Evolutionary conservation across 2,329 filamentous ascomycete genomes (phyloP).

Genomic region (Hypoxylon sp.): DNA sequence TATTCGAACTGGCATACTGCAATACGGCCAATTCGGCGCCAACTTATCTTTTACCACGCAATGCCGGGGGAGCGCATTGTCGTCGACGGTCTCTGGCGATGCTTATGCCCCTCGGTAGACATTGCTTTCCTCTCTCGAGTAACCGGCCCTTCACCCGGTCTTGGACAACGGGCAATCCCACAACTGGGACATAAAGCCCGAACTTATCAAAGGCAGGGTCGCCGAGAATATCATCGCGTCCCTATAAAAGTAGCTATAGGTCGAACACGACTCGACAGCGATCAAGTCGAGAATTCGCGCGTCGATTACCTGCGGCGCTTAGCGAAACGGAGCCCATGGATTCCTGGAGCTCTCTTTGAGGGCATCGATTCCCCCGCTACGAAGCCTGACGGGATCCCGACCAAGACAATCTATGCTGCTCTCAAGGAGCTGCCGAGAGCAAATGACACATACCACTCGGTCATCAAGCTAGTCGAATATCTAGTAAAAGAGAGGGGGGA

Average conservation of each 20-base stretch:
- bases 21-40: conserved; percentile 3
- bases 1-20: neutral
- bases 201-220: conserved; percentile 16
- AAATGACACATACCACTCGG: conserved; percentile 49
- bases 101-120: conserved; percentile 66
- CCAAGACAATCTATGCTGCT: conserved; percentile 56
- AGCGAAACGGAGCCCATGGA: conserved; percentile 39
- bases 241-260: neutral
- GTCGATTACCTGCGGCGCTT: conserved; percentile 37
- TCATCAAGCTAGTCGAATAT: conserved; percentile 60
- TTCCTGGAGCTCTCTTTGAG: conserved; percentile 38
- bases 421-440: conserved; percentile 52
- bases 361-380: conserved; percentile 28
- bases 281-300: conserved; percentile 22
- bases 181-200: conserved; percentile 18
- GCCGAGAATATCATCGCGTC: conserved; percentile 13
- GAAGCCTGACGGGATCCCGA: conserved; percentile 42
- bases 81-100: conserved; percentile 69
- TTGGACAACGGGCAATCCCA: conserved; percentile 23
- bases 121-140: conserved; percentile 47
- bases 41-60: conserved; percentile 13
- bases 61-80: conserved; percentile 52
- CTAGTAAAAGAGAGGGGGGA: conserved; percentile 65
- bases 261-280: neutral
- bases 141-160: conserved; percentile 32